phyloP scores from a whole-genome alignment of 1,284 basidiomycete species.

The Ganoderma multipileum region DNA sequence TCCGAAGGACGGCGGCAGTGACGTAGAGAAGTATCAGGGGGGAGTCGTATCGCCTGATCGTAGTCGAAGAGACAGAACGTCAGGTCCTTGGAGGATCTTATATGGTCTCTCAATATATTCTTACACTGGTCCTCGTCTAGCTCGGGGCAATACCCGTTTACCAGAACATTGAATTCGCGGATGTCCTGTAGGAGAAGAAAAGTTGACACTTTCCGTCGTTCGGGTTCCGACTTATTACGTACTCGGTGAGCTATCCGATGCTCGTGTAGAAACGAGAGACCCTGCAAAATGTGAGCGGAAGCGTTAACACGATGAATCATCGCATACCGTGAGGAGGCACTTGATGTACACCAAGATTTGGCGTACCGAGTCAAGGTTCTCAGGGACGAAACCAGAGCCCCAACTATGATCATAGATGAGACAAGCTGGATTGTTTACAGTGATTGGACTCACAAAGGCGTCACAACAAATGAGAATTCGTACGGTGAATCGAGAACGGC shows the following conservation, averaged over 20 bases:
- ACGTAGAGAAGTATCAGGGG: background rate
- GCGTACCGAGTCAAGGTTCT: background rate
- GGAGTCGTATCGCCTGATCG: background rate
- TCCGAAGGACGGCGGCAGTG: background rate
- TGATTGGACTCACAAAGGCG: background rate
- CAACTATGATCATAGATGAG: background rate
- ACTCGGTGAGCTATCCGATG: background rate
- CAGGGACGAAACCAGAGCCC: no score
- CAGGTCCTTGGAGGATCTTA: background rate
- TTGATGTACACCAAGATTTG: background rate
- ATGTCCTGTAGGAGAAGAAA: background rate
- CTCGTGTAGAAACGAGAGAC: background rate
- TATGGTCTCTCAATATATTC: background rate
- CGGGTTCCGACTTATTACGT: background rate
- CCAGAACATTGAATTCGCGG: background rate
- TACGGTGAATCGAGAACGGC: slow-evolving; percentile 11
- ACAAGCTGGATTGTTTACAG: background rate
- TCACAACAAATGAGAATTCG: slow-evolving; percentile 8
- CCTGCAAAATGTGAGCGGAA: background rate
- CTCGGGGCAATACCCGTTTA: background rate
- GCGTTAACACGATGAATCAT: background rate
- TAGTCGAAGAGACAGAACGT: slow-evolving; percentile 1
- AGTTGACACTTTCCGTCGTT: background rate
- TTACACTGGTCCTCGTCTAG: background rate
- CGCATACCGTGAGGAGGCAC: background rate